Base-by-base conservation (phyloP, 306 rosid genomes). In the Ormosia semicastrata region DNA sequence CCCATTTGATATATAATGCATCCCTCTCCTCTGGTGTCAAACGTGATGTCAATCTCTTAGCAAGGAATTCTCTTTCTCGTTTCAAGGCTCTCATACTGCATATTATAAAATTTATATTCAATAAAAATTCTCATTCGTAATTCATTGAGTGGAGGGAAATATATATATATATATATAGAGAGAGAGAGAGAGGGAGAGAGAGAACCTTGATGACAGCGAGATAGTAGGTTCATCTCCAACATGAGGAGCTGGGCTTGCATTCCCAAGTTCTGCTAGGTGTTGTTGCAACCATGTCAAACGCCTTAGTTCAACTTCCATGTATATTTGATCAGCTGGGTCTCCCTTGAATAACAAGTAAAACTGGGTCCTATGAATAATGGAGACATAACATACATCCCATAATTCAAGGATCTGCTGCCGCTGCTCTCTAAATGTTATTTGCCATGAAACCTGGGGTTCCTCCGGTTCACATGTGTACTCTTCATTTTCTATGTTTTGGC, bases 261-360 rank as follows among this genome's bases (percentile, higher is more conserved):
- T 90, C 49, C 98, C 99, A 57, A 84, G 90, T 70, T 96, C 94
- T 9, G 97, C 94, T 62, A 94, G 88, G 75, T 96, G 99, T 84
- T 94, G 92, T 74, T 91, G 97, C 87, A 96, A 76, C 99, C 99
- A 96, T 50, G 97, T 89, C 84, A 96, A 87, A 71, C 99, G 91
- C 84, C 99, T 89, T 65, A 96, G 88, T 86, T 96, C 98, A 36
- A 96, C 99, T 89, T 96, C 99, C 87, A 96, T 78, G 82, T 96
- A 96, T 82, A 96, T 96, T 84, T 93, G 97, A 87, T 96, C 99
- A 7, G 98, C 97, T 33, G 88, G 86, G 43, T 96, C 99, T 63
- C 99, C 99, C 77, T 92, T 96, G 88, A 96, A 96, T 82, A 96
- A 87, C 83, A 94, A 87, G 77, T 96, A 96, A 84, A 96, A 96